Evolutionary conservation across 768 basidiomycete species (phyloP).

Genomic region (Hemileccinum impolitum): DNA sequence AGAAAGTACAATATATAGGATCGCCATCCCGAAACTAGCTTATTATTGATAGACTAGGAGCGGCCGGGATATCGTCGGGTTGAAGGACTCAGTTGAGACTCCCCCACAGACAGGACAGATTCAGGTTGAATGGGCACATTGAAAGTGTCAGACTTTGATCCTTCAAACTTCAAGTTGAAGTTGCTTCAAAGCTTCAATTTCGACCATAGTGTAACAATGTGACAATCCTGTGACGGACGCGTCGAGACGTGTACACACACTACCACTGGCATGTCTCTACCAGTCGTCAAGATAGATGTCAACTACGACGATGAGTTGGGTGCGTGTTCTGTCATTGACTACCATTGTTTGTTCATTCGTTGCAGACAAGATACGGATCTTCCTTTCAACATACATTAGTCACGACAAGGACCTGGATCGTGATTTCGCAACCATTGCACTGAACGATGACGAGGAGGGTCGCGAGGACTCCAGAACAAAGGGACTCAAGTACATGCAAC

Average conservation of each 20-base stretch:
- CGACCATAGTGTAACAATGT: conserved; percentile 4
- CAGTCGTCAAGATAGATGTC: conserved; percentile 55
- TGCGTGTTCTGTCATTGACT: conserved; percentile 17
- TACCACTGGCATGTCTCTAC: conserved; percentile 61
- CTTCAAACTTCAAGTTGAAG: no score
- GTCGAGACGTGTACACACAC: conserved; percentile 9
- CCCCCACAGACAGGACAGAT: no score
- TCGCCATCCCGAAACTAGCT: no score
- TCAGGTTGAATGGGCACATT: no score
- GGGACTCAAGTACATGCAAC: conserved; percentile 74
- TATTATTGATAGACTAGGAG: no score
- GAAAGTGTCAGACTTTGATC: no score
- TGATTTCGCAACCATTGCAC: conserved; percentile 68
- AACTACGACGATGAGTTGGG: conserved; percentile 75
- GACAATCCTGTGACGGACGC: conserved; percentile 28
- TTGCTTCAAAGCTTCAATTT: no score
- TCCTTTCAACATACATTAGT: conserved; percentile 66
- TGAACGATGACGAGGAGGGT: conserved; percentile 49
- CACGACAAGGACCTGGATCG: conserved; percentile 63
- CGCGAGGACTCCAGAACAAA: conserved; percentile 34
- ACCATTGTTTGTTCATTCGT: conserved; percentile 2
- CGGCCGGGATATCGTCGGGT: no score
- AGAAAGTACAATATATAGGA: no score
- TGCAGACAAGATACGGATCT: conserved; percentile 64
- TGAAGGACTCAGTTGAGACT: no score